phyloP scores from a whole-genome alignment of 345 rosid species.

The Ailanthus altissimus region DNA sequence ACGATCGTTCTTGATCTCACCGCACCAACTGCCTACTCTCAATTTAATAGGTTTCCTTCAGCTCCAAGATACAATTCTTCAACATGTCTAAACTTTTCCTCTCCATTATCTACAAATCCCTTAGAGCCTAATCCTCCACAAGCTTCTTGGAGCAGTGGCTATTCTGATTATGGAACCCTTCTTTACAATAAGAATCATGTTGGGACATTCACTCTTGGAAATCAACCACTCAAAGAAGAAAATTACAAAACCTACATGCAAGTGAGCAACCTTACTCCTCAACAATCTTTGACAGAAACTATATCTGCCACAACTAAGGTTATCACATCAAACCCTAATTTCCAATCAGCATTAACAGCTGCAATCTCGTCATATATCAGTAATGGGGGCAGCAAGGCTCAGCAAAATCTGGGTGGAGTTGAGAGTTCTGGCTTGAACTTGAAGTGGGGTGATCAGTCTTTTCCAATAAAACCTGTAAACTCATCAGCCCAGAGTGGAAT shows the following conservation, averaged over 20 bases:
- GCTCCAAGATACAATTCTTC: conserved; percentile 30
- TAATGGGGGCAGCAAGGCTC: conserved; percentile 9
- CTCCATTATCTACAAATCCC: conserved; percentile 14
- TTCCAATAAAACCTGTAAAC: background rate
- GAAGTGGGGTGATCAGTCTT: conserved; percentile 16
- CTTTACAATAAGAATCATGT: conserved; percentile 3
- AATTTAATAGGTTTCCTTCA: conserved; percentile 17
- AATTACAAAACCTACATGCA: conserved; percentile 17
- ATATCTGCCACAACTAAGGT: conserved; percentile 38
- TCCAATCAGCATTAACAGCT: conserved; percentile 40
- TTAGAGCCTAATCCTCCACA: conserved; percentile 1
- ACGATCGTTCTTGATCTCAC: conserved; percentile 72
- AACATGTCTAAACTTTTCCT: conserved; percentile 42
- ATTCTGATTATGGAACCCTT: conserved; percentile 14
- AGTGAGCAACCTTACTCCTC: conserved; percentile 26
- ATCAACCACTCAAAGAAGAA: conserved; percentile 9
- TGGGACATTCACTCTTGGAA: background rate
- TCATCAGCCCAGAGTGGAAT: background rate
- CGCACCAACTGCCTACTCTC: conserved; percentile 28
- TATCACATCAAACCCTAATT: conserved; percentile 37
- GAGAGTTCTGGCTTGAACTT: conserved; percentile 20
- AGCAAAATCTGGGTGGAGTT: conserved; percentile 12
- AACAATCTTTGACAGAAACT: conserved; percentile 25
- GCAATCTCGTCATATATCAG: conserved; percentile 37
- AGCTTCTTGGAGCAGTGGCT: conserved; percentile 3